Evolutionary conservation across 108 stramenopile species (phyloP), one percentile per base, ranked within the genome.

Genomic region (Fragilaria radians): DNA sequence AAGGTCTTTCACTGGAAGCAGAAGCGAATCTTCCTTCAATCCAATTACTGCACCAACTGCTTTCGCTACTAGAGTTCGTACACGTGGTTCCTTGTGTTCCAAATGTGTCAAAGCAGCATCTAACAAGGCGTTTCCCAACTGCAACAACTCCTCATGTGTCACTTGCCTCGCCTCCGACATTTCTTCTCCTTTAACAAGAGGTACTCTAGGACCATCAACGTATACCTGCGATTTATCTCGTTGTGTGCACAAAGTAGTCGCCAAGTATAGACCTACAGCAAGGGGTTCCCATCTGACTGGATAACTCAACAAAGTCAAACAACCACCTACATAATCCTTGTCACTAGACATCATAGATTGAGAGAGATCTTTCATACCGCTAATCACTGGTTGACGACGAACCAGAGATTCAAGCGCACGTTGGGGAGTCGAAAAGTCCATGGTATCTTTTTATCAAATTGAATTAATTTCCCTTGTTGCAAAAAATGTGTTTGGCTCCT

Each of bases 121-220:
- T n/a, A 85, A 78, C 23, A 93, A 57, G 25, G 62, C 42, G 1
- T 57, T 68, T 28, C 78, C 65, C 19, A 90, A 45, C 24, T 53
- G 30, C n/a, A 81, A 62, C n/a, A 66, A 26, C 46, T 77, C 57
- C 1, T 71, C 61, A 3, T 54, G 57, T 71, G 54, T 2, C 4
- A 56, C 19, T 50, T 5, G 54, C 46, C 46, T 14, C 48, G 33
- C 48, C 29, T 19, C 14, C 18, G 48, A 32, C 19, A 36, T 54
- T 5, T 46, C 30, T 7, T 59, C 49, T 3, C 53, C 33, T 22
- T 63, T 30, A 4, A 62, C 57, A 25, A 52, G 28, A 32, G 90
- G 90, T 46, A 91, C 81, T 3, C 90, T 78, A 5, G 91, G 91
- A 11, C 91, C 91, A 21, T 92, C 91, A 56, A 86, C 80, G 47